Evolutionary conservation across 352 stramenopile genomes (phyloP), one percentile per base, ranked within the genome.

Genomic region (Phytophthora syringae): DNA sequence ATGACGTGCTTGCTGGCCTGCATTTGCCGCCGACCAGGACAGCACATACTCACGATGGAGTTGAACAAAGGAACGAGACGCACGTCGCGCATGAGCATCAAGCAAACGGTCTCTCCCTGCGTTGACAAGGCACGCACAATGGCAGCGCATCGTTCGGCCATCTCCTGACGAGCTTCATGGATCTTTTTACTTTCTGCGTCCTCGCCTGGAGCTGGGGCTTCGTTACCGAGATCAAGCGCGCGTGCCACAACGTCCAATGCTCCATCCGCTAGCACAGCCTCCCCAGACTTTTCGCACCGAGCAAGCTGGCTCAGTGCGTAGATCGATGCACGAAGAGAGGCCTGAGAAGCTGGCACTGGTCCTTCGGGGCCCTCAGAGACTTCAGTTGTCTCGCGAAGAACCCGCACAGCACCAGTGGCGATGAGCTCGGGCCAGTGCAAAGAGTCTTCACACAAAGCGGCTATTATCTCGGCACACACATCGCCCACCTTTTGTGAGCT

Each of bases 251-350:
- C 74, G 34, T 92, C 78, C 25, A 94, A 43, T 1, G 76, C 83
- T 12, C 86, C 86, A 24, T 92, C 81, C 0, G 53, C 57, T 28
- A 92, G 48, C n/a, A 93, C 76, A 0, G 56, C n/a, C 7, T 78
- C 59, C 2, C 72, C 70, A 18, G 45, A 28, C 15, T 79, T 82
- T 12, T 89, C 81, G 21, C 65, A 76, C 5, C 84, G 78, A 2
- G 75, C 74, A n/a, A 94, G 77, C 48, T 93, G 84, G 37, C 78
- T 86, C 20, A 94, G 64, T 5, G 84, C 76, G 48, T 86, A 92
- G 20, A 90, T 67, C 55, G 81, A 82, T 13, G 88, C 72, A 5
- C 80, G 63, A 36, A 86, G 75, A 11, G 80, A 74, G 21, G 50
- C 7, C 11, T 63, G 54, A 21, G 72, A 74, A 12, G 36, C 48